Evolutionary conservation across 768 basidiomycete species (phyloP).

Genomic region (Termitomyces sp.): DNA sequence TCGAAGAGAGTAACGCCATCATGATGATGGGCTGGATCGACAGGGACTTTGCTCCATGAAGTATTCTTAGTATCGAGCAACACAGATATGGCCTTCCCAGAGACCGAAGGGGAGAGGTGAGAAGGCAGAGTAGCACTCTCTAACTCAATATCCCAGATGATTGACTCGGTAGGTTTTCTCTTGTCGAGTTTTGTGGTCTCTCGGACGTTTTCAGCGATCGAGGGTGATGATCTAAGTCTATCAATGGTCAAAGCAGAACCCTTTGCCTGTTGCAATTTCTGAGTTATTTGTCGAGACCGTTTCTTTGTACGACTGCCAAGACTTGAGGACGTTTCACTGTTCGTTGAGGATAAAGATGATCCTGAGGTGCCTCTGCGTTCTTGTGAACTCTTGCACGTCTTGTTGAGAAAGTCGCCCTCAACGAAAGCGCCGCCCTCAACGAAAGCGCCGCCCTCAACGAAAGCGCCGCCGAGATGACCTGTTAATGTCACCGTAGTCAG

Average conservation of each 20-base stretch:
- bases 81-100: slow-evolving; percentile 20
- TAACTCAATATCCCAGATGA: slow-evolving; percentile 55
- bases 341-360: background rate
- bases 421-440: slow-evolving; percentile 4
- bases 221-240: background rate
- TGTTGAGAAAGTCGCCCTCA: slow-evolving; percentile 9
- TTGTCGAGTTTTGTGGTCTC: background rate
- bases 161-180: slow-evolving; percentile 27
- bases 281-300: background rate
- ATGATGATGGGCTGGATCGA: background rate
- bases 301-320: background rate
- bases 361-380: background rate
- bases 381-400: background rate
- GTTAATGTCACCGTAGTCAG: background rate
- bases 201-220: background rate
- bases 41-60: background rate
- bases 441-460: slow-evolving; percentile 6
- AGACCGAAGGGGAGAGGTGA: background rate
- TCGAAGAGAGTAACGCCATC: background rate
- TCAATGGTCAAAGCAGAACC: background rate
- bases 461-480: background rate
- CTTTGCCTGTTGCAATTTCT: background rate
- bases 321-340: background rate
- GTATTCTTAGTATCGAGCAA: slow-evolving; percentile 30
- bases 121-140: slow-evolving; percentile 25